phyloP scores from a whole-genome alignment of 1,139 yeast genomes.

The Eremothecium sinecaudum region DNA sequence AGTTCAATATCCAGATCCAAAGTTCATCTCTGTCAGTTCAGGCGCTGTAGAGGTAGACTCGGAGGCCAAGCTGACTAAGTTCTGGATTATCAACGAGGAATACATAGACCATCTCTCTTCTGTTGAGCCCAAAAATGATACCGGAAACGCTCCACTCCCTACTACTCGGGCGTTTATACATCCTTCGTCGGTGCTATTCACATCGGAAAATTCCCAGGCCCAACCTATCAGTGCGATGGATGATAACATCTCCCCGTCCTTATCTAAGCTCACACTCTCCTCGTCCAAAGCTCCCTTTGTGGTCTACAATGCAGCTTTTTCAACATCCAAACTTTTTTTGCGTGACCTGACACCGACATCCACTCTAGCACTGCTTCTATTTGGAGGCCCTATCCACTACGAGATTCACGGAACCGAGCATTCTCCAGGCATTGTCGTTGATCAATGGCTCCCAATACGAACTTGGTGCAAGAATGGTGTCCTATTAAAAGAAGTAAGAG shows the following conservation, averaged over 20 bases:
- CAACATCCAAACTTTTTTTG: slow-evolving; percentile 60
- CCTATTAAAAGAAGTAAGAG: slow-evolving; percentile 58
- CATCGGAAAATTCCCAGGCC: slow-evolving; percentile 33
- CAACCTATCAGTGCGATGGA: slow-evolving; percentile 32
- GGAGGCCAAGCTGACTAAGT: slow-evolving; percentile 63
- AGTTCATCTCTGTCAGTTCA: slow-evolving; percentile 54
- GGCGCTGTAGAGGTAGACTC: slow-evolving; percentile 83
- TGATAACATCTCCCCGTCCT: slow-evolving; percentile 20
- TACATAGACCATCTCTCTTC: slow-evolving; percentile 30
- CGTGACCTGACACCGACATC: slow-evolving; percentile 74
- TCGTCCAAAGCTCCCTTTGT: slow-evolving; percentile 44
- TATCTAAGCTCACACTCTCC: slow-evolving; percentile 16
- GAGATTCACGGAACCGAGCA: slow-evolving; percentile 44
- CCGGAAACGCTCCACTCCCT: slow-evolving; percentile 33
- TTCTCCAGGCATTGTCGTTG: slow-evolving; percentile 61
- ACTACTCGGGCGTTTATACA: slow-evolving; percentile 68
- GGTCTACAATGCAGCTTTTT: slow-evolving; percentile 46
- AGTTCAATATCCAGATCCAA: slow-evolving; percentile 74
- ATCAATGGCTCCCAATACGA: slow-evolving; percentile 70
- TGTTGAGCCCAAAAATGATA: slow-evolving; percentile 9
- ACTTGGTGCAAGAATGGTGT: slow-evolving; percentile 96
- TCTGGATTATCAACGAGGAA: slow-evolving; percentile 59
- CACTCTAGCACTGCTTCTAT: slow-evolving; percentile 58
- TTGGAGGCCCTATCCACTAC: slow-evolving; percentile 69
- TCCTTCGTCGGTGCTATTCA: slow-evolving; percentile 68